Conservation (phyloP, 2,329 filamentous ascomycete species). For the Fusarium pilosicola region DNA sequence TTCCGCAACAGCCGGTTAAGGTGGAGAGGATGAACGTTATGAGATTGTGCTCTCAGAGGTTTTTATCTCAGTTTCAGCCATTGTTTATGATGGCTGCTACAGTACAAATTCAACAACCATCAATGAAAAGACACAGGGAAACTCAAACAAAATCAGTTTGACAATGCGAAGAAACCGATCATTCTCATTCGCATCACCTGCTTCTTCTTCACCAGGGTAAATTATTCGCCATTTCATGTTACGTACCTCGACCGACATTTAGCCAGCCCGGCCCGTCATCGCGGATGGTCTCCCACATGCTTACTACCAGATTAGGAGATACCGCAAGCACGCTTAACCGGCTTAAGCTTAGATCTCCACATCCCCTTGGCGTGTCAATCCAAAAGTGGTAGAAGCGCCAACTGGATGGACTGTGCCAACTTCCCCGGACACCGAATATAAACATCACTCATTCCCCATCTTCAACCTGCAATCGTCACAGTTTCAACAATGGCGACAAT, state of each 20-base stretch:
- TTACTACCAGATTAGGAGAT: not conserved
- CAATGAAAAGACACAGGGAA: rapidly evolving
- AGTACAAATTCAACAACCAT: no score
- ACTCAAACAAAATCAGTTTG: rapidly evolving
- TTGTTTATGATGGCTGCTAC: no score
- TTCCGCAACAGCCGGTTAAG: no score
- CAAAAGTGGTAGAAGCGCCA: not conserved
- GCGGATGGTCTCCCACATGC: not conserved
- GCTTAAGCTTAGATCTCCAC: not conserved
- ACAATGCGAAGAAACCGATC: rapidly evolving
- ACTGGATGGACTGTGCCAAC: not conserved
- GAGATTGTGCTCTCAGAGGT: no score
- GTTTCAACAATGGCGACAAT: conserved; percentile 6
- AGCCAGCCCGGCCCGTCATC: conserved; percentile 17
- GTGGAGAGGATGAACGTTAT: no score
- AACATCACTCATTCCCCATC: not conserved
- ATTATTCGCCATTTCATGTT: not conserved
- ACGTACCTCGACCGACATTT: not conserved
- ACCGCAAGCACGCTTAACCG: not conserved
- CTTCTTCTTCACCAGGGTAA: not conserved
- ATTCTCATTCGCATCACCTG: not conserved
- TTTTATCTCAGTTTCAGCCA: no score
- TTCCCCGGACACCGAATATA: not conserved
- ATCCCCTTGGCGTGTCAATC: not conserved
- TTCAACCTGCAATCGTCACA: not conserved